Evolutionary conservation across 371 early-diverging fungal genomes (phyloP), one percentile per base, ranked within the genome.

Genomic region (Coemansia sp.): DNA sequence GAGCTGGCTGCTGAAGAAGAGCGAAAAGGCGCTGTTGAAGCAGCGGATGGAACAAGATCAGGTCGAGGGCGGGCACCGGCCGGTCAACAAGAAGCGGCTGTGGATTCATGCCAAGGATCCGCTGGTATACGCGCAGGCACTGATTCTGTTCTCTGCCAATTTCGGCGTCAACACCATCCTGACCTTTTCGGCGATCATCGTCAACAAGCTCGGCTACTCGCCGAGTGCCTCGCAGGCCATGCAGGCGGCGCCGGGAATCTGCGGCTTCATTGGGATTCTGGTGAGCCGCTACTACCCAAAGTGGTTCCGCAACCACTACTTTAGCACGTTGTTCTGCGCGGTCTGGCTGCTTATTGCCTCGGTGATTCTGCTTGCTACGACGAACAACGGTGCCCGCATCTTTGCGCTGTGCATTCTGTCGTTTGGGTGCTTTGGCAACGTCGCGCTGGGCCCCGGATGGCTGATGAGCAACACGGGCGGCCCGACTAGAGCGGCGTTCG

Each of bases 101-200:
- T 8, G 60, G 40, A 18, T 38, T 7, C 62, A 78, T 29, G 67
- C 64, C 0, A 4, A 37, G 3, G 74, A 71, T 38, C 67, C 69
- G 44, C 64, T 79, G 7, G 46, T 74, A 24, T 76, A 79, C 43
- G 12, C 61, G 5, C 69, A 59, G 37, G 74, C 66, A 29, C 69
- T 71, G 12, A 58, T 77, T 39, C 63, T 63, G 29, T 64, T 58
- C 46, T 52, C 62, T 40, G 66, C 60, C 2, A 61, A 68, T 37
- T 67, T 79, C 53, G 85, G 87, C 54, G 77, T 86, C 14, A 86
- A 83, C 7, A 88, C 88, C 3, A 81, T 87, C 18, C 84, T 86
- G 72, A 84, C 86, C 24, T 92, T 88, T 66, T 70, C 89, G 50
- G 88, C 91, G 1, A 87, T 88, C 52, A 87, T 92, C 47, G 86